Base-by-base conservation (phyloP, 2,329 filamentous ascomycete species). In the Aspergillus chevalieri region DNA sequence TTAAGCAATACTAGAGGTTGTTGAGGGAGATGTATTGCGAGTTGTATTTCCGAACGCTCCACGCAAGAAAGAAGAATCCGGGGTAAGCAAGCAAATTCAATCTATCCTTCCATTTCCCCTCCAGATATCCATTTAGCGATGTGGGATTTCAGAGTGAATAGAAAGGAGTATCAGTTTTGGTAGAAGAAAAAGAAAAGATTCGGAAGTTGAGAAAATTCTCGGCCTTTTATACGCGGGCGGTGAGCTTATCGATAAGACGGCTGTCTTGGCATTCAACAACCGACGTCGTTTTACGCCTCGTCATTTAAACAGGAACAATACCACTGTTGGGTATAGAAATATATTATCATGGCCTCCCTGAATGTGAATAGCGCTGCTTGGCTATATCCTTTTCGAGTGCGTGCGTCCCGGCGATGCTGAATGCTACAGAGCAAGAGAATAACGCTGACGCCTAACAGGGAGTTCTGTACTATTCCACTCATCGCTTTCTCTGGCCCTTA, bases 401-500 rank as follows among this genome's bases (percentile, higher is more conserved):
- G 66, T 22, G 21, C 21, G 6, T 6, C 21, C 21, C 21, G 21
- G 21, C 4, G 21, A 21, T 21, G 6, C 4, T 22, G 21, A 22
- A 22, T 22, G 21, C 6, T 22, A 22, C 21, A 22, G 21, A 22
- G 21, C 21, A 22, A 22, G 21, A 22, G 21, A 22, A 22, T 22
- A 22, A 22, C 21, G 38, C 4, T 30, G 26, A 30, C 26, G 26
- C 26, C 38, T 12, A 7, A 15, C 21, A 85, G 70, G 92, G 93
- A 55, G 84, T 96, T 62, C 83, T 82, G 73, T 95, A 92, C 72
- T 95, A 94, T 69, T 57, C 82, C 46, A 77, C 79, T 28, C 87
- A 91, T 65, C 84, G 82, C 19, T 89, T 87, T 59, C 86, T 93
- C 57, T 94, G 86, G 70, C 90, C 91, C 21, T 79, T 96, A 1